Conservation (phyloP, 2,329 filamentous ascomycete species). For the Dothistroma septosporum region DNA sequence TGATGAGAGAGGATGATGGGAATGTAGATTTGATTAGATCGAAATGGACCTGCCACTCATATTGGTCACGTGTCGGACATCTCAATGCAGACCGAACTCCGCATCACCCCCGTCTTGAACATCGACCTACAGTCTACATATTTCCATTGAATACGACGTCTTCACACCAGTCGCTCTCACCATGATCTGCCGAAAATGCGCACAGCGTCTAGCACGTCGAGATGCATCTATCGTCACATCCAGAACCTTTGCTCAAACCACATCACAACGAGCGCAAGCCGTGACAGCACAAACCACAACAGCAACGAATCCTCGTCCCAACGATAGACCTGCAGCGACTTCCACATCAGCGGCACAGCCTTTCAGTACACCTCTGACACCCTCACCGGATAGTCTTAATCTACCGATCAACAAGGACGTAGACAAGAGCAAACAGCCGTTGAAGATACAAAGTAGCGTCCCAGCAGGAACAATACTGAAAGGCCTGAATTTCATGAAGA, state of each 20-base stretch:
- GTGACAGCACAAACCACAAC: slow-evolving; percentile 30
- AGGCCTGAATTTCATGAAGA: slow-evolving; percentile 75
- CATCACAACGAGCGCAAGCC: slow-evolving; percentile 20
- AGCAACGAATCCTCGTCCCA: slow-evolving; percentile 31
- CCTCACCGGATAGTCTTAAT: slow-evolving; percentile 31
- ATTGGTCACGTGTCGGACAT: not conserved
- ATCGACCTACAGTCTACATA: not conserved
- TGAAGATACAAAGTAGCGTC: slow-evolving; percentile 39
- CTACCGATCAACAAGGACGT: slow-evolving; percentile 27
- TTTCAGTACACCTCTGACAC: slow-evolving; percentile 40
- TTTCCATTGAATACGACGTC: not conserved
- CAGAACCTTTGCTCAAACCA: slow-evolving; percentile 17
- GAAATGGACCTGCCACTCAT: slow-evolving; percentile 1
- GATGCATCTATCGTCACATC: slow-evolving; percentile 6
- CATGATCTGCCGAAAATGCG: slow-evolving; percentile 34
- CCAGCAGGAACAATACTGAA: slow-evolving; percentile 65
- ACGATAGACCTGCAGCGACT: slow-evolving; percentile 39
- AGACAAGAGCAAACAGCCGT: slow-evolving; percentile 25
- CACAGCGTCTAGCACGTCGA: slow-evolving; percentile 24
- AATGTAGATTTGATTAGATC: slow-evolving; percentile 4
- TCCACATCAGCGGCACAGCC: slow-evolving; percentile 46
- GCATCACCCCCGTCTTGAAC: not conserved
- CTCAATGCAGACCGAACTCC: not conserved
- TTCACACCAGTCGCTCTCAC: not conserved
- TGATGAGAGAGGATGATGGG: not conserved